phyloP scores from a whole-genome alignment of 169 alveolate genomes.

The Cryptosporidium meleagridis region DNA sequence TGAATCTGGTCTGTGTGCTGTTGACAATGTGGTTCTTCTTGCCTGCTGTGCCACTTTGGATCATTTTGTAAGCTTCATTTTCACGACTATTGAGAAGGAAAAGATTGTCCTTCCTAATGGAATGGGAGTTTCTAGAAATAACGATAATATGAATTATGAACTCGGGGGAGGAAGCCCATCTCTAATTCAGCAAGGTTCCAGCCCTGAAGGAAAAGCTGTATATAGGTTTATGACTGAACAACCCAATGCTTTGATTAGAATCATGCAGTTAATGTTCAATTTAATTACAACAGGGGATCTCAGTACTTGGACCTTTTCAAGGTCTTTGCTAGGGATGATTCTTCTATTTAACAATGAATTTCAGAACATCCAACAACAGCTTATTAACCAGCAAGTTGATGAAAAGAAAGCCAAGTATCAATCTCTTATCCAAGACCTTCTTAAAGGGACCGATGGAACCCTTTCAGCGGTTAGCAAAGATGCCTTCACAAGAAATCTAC shows the following conservation, averaged over 20 bases:
- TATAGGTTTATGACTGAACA: conserved; percentile 82
- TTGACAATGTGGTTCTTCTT: conserved; percentile 65
- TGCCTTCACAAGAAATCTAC: conserved; percentile 69
- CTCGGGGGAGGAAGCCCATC: conserved; percentile 1
- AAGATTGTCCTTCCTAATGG: conserved; percentile 56
- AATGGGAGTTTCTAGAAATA: conserved; percentile 1
- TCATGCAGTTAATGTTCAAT: conserved; percentile 85
- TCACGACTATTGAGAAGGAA: conserved; percentile 48
- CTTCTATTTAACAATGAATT: conserved; percentile 84
- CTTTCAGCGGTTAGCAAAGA: conserved; percentile 70
- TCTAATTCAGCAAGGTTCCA: conserved; percentile 12
- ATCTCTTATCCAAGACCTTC: conserved; percentile 41
- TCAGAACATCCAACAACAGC: conserved; percentile 83
- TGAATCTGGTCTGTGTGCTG: conserved; percentile 74
- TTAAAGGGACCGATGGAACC: conserved; percentile 72
- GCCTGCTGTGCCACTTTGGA: conserved; percentile 74
- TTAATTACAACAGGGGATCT: conserved; percentile 83
- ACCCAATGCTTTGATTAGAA: conserved; percentile 84
- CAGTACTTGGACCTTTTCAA: conserved; percentile 89
- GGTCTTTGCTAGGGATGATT: conserved; percentile 91
- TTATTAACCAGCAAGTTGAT: conserved; percentile 82
- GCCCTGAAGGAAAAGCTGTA: conserved; percentile 79
- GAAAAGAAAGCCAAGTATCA: conserved; percentile 83
- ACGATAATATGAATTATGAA: conserved; percentile 32
- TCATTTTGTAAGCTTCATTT: conserved; percentile 48